Evolutionary conservation across 2,329 filamentous ascomycete species (phyloP), one percentile per base, ranked within the genome.

Genomic region (Fusarium sp.): DNA sequence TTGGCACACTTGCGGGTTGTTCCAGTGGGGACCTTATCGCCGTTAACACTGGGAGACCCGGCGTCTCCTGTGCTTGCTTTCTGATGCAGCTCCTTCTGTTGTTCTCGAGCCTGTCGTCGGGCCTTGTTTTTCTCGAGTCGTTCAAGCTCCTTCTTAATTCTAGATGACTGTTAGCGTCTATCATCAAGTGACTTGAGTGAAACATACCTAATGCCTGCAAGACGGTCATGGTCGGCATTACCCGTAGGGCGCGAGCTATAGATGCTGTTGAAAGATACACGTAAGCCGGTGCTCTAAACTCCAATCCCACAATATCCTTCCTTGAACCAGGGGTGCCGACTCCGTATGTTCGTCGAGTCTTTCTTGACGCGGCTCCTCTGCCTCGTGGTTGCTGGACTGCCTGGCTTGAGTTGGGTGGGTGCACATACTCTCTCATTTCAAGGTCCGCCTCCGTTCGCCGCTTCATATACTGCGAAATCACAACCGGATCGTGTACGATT

Each of bases 1-100:
- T 97, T 98, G 71, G 96, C 96, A 81, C 96, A 99, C 82, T 98
- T 98, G 74, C 96, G 87, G 33, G 91, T 91, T 57, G 93, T 96
- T 64, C 90, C 89, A 47, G 82, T 86, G 62, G 83, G 82, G 73
- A 84, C 82, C 75, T 88, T 87, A 75, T 85, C 85, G 23, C 75
- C 75, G 56, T 63, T 70, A 30, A 77, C 73, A 61, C 84, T 85
- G 23, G 86, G 85, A 30, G 86, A 87, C 47, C 78, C 82, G 35
- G 83, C 82, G 50, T 83, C 84, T 50, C 79, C 82, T 41, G 75
- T 71, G 62, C 75, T 78, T 47, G 77, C 76, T 56, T 79, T 81
- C 20, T 85, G 84, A 67, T 85, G 83, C 52, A 87, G 79, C 73
- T 88, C 90, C 79, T 97, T 97, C 74, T 93, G 92, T 76, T 95